Conservation (phyloP, 768 basidiomycete species). For the Symmetrospora coprosmae region DNA sequence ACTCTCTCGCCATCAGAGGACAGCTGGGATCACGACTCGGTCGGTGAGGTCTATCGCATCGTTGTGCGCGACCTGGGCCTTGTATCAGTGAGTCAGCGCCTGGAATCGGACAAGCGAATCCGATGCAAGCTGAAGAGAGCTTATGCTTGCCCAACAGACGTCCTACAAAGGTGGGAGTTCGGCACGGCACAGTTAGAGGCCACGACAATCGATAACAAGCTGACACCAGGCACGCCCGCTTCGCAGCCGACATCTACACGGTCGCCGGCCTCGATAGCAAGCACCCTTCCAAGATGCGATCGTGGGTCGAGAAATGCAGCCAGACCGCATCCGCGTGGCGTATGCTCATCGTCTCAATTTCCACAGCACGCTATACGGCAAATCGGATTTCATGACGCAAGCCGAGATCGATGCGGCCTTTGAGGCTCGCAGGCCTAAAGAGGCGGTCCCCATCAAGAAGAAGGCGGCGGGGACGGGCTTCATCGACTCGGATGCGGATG, state of each 20-base stretch:
- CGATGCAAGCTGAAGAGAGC: too few relatives aligned
- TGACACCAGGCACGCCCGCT: too few relatives aligned
- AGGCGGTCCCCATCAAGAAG: constrained; percentile 12
- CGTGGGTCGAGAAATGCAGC: neutral
- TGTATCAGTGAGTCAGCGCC: neutral
- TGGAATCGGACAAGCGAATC: too few relatives aligned
- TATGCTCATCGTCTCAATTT: neutral
- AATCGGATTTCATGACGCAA: constrained; percentile 22
- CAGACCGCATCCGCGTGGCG: neutral
- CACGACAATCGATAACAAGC: too few relatives aligned
- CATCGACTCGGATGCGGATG: neutral
- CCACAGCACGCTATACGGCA: neutral
- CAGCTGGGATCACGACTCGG: constrained; percentile 23
- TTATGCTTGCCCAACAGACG: too few relatives aligned
- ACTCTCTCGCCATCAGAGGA: too few relatives aligned
- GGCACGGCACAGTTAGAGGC: too few relatives aligned
- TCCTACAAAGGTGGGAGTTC: constrained; percentile 25
- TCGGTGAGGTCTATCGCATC: constrained; percentile 16
- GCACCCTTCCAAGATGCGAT: constrained; percentile 22
- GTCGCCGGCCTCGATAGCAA: constrained; percentile 26
- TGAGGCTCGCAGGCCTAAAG: neutral
- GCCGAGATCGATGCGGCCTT: constrained; percentile 13
- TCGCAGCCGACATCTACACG: constrained; percentile 26
- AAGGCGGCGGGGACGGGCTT: constrained; percentile 17
- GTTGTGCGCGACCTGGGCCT: constrained; percentile 16